A percentile compares a stretch with the other conserved stretches of the same genome.
phyloP scores from a whole-genome alignment of 2,329 filamentous ascomycete genomes.

The Apiospora malaysiana region DNA sequence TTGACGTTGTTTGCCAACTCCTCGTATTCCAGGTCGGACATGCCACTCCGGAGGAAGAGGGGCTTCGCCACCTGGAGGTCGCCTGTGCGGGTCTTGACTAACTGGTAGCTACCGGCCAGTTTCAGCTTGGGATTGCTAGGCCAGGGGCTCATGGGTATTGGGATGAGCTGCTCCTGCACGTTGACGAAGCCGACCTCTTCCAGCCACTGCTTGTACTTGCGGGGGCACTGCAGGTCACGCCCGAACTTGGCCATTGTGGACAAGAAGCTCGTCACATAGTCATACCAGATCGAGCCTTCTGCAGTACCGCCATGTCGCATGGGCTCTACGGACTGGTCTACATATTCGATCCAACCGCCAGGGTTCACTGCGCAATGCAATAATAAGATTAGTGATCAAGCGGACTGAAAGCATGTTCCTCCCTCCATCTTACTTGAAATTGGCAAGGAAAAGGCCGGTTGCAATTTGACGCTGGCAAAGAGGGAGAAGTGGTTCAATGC shows the following conservation, averaged over 20 bases:
- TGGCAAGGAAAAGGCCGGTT: no score
- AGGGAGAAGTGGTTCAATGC: background rate
- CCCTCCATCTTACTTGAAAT: no score
- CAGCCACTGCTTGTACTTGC: constrained; percentile 15
- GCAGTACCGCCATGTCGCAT: background rate
- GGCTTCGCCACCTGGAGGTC: constrained; percentile 8
- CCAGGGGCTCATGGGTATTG: constrained; percentile 14
- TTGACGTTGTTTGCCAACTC: background rate
- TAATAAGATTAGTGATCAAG: background rate
- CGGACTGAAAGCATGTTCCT: no score
- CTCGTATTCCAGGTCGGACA: background rate
- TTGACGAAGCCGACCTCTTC: constrained; percentile 19
- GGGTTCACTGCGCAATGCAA: background rate
- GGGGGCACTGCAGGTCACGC: background rate
- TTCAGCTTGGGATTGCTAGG: background rate
- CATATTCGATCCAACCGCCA: constrained; percentile 18
- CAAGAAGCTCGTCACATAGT: background rate
- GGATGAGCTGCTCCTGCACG: constrained; percentile 8
- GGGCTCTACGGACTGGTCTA: constrained; percentile 5
- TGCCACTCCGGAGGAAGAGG: constrained; percentile 5
- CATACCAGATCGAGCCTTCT: constrained; percentile 6
- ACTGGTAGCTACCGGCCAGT: background rate
- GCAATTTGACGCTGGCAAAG: background rate
- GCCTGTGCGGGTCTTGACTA: constrained; percentile 1
- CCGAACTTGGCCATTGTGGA: background rate